A percentile compares a stretch with the other conserved stretches of the same genome.
Evolutionary conservation across 306 rosid genomes (phyloP).

Genomic region (Alnus rubra): DNA sequence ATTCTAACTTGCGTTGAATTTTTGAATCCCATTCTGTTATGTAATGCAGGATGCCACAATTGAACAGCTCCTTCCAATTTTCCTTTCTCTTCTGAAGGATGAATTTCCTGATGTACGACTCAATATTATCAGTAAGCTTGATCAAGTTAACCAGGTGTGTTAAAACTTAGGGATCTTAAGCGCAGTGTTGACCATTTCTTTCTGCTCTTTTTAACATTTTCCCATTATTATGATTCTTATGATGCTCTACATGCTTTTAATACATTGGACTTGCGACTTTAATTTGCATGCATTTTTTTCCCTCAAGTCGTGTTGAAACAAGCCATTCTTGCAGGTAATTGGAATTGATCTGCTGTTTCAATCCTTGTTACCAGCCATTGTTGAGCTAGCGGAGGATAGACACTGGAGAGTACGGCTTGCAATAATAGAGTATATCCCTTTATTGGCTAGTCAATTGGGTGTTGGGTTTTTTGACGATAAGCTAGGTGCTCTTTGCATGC

Average conservation of each 20-base stretch:
- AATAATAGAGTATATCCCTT: conserved; percentile 92
- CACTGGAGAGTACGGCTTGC: conserved; percentile 99
- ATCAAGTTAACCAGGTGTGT: conserved; percentile 97
- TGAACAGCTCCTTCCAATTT: conserved; percentile 98
- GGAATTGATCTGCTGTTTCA: conserved; percentile 95
- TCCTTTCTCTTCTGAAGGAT: conserved; percentile 93
- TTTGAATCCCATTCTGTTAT: conserved; percentile 6
- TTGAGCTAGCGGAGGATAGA: conserved; percentile 98
- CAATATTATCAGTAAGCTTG: conserved; percentile 97
- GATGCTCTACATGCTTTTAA: too few relatives aligned
- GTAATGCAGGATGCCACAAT: conserved; percentile 88
- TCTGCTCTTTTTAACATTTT: background rate
- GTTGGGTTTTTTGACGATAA: conserved; percentile 95
- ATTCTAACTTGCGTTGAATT: too few relatives aligned
- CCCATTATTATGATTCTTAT: background rate
- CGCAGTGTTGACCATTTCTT: too few relatives aligned
- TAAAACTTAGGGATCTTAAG: background rate
- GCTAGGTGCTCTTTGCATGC: conserved; percentile 98
- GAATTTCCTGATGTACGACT: conserved; percentile 99
- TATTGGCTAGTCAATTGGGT: conserved; percentile 95
- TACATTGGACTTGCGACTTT: too few relatives aligned
- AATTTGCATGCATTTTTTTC: too few relatives aligned
- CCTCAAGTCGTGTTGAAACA: conserved; percentile 27
- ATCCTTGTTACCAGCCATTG: conserved; percentile 96
- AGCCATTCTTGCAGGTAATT: conserved; percentile 53